Percentiles rank a stretch among this genome's conserved stretches.
These are phyloP conservation scores for Rhizopogon parksii DNA, from an alignment of 1,284 basidiomycete species.

Conservation along the genomic window DNA sequence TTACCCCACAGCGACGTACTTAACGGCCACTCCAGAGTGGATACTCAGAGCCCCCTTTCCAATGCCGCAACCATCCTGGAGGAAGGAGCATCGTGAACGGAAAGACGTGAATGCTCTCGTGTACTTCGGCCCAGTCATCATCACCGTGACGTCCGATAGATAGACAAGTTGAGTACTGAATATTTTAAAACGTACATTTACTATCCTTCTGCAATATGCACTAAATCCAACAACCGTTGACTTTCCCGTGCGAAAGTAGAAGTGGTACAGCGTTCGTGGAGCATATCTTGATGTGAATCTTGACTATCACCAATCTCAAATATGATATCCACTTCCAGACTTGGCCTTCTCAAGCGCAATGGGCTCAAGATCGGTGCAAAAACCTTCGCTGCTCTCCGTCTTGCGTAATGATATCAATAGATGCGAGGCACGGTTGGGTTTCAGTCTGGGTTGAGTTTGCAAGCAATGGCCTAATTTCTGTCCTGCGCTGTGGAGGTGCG, in stretches of 20 bases:
- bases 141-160: constrained; percentile 7
- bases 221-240: constrained; percentile 83
- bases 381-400: constrained; percentile 4
- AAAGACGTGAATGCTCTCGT: constrained; percentile 65
- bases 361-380: constrained; percentile 15
- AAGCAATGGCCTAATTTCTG: constrained; percentile 53
- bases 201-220: constrained; percentile 54
- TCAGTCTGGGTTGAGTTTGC: constrained; percentile 54
- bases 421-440: constrained; percentile 35
- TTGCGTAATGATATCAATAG: constrained; percentile 9
- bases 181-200: constrained; percentile 87
- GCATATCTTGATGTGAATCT: constrained; percentile 61
- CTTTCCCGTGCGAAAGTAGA: constrained; percentile 71
- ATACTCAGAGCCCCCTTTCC: constrained; percentile 66
- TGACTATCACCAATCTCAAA: constrained; percentile 73
- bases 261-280: constrained; percentile 54
- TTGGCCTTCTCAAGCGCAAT: constrained; percentile 60
- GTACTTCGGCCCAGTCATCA: constrained; percentile 66
- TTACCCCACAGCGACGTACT: constrained; percentile 81
- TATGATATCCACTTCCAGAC: constrained; percentile 74
- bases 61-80: constrained; percentile 44
- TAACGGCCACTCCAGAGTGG: constrained; percentile 58
- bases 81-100: constrained; percentile 80
- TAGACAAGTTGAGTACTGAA: constrained; percentile 37
- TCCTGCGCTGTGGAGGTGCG: constrained; percentile 40